These are phyloP conservation scores for Tricharina praecox DNA, from an alignment of 495 filamentous ascomycete species.

Conservation along the genomic window DNA sequence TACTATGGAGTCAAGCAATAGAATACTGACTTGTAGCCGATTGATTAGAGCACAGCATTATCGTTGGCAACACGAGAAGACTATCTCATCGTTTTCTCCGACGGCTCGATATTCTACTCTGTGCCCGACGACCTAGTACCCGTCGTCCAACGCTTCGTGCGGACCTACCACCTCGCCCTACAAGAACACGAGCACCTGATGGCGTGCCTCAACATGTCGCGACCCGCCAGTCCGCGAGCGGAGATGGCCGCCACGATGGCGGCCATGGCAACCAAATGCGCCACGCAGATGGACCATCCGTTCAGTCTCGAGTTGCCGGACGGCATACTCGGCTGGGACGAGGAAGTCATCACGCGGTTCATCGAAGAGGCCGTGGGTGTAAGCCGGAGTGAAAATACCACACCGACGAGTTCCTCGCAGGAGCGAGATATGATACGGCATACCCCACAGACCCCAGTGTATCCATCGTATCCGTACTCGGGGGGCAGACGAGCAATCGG, in stretches of 20 bases:
- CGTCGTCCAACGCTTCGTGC: neutral
- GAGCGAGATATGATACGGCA: neutral
- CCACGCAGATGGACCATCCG: neutral
- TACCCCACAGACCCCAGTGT: neutral
- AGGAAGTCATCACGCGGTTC: neutral
- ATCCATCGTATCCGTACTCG: neutral
- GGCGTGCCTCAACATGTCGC: neutral
- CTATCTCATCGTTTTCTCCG: conserved; percentile 2
- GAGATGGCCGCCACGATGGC: neutral
- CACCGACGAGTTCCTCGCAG: neutral
- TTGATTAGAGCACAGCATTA: neutral
- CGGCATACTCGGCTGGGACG: conserved; percentile 6
- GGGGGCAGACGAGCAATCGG: neutral
- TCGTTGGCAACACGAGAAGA: neutral
- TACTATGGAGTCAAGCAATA: no score
- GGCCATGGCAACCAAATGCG: neutral
- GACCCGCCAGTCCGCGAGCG: neutral
- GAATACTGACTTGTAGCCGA: no score
- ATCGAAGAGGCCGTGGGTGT: neutral
- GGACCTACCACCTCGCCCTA: conserved; percentile 1
- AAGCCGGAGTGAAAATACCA: neutral
- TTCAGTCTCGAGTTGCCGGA: conserved; percentile 1
- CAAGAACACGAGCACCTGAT: neutral
- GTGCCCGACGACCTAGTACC: conserved; percentile 1
- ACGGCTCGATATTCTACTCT: conserved; percentile 5